Percentiles rank a stretch among this genome's conserved stretches.
Evolutionary conservation across 768 basidiomycete genomes (phyloP).

Genomic region (Podaxis rugospora): DNA sequence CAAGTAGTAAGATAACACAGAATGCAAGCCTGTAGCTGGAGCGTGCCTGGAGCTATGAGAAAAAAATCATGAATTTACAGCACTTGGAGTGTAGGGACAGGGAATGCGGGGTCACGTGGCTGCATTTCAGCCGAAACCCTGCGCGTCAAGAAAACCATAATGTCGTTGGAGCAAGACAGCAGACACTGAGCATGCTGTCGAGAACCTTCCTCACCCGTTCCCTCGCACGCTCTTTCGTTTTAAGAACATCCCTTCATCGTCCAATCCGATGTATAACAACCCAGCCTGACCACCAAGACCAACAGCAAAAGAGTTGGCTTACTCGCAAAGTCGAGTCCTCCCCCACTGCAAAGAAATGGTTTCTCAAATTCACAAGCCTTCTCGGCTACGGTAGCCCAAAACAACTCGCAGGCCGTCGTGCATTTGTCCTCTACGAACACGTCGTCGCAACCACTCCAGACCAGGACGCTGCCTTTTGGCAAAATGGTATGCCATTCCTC

Average conservation of each 20-base stretch:
- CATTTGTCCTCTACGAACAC: conserved; percentile 52
- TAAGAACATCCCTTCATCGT: neutral
- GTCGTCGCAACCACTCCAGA: conserved; percentile 56
- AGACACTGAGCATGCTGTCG: neutral
- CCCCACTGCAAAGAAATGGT: conserved; percentile 38
- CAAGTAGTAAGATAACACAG: too few species aligned
- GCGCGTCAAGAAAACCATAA: neutral
- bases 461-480: conserved; percentile 60
- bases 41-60: too few species aligned
- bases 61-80: too few species aligned
- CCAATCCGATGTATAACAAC: conserved; percentile 5
- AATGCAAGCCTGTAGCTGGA: too few species aligned
- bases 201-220: conserved; percentile 2
- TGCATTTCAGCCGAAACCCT: neutral
- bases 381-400: conserved; percentile 60
- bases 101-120: neutral
- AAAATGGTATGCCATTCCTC: conserved; percentile 43
- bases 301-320: conserved; percentile 44
- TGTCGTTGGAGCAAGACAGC: neutral
- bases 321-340: conserved; percentile 48
- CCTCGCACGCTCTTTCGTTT: neutral
- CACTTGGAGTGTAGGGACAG: too few species aligned
- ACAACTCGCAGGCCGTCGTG: conserved; percentile 57
- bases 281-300: neutral
- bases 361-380: conserved; percentile 42